These are phyloP conservation scores for Trichoderma orchidacearum DNA, from an alignment of 495 filamentous ascomycete species.

Conservation along the genomic window DNA sequence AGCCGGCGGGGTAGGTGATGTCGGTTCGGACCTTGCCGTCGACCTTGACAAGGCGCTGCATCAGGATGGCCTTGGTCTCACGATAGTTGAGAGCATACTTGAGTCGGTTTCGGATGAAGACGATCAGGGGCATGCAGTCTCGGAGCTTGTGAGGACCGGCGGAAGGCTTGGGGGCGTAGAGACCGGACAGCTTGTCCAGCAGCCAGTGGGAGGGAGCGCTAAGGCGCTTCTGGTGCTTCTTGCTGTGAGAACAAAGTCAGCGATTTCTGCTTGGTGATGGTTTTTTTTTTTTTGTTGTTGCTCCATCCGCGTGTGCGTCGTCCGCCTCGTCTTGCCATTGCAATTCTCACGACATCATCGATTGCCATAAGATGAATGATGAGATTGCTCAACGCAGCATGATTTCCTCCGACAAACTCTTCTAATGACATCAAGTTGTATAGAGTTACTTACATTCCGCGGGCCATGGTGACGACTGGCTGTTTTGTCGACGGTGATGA, in stretches of 20 bases:
- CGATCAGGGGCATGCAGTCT: slow-evolving; percentile 96
- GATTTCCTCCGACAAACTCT: no score
- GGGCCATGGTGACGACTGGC: slow-evolving; percentile 37
- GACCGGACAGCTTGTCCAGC: slow-evolving; percentile 95
- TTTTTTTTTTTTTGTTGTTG: not conserved
- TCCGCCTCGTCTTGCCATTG: no score
- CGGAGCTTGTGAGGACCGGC: slow-evolving; percentile 98
- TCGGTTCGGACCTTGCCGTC: slow-evolving; percentile 99
- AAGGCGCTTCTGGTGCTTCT: slow-evolving; percentile 99
- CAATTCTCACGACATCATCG: not conserved
- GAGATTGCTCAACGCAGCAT: not conserved
- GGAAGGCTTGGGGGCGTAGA: slow-evolving; percentile 91
- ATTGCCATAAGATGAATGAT: no score
- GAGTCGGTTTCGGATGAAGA: slow-evolving; percentile 97
- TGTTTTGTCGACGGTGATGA: slow-evolving; percentile 1
- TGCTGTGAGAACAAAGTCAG: slow-evolving; percentile 37
- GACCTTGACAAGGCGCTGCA: slow-evolving; percentile 99
- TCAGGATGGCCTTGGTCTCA: slow-evolving; percentile 94
- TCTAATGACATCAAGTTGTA: no score
- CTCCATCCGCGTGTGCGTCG: not conserved
- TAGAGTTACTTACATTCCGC: slow-evolving; percentile 47
- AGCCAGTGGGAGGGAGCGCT: slow-evolving; percentile 99
- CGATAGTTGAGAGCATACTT: slow-evolving; percentile 99
- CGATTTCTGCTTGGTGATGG: not conserved
- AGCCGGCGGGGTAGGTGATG: slow-evolving; percentile 90